These are phyloP conservation scores for Leccinum subrobustum DNA, from an alignment of 1,284 basidiomycete genomes.

Conservation along the genomic window DNA sequence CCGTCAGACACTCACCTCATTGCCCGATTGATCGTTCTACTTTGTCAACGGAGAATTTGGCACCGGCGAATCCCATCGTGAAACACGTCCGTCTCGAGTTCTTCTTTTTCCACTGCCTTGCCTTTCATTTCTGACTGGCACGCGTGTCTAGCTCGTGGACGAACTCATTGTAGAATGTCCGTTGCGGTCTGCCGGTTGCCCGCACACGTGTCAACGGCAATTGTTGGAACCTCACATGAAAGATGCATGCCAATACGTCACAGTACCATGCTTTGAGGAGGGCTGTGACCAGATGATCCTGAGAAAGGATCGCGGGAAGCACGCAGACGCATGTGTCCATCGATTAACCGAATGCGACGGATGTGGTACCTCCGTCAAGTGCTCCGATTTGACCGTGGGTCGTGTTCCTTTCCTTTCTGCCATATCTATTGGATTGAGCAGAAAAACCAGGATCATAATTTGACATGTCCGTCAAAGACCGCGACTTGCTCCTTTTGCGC, in stretches of 20 bases:
- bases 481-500: constrained; percentile 42
- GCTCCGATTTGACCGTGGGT: constrained; percentile 37
- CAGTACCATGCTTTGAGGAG: constrained; percentile 52
- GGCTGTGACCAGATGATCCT: constrained; percentile 45
- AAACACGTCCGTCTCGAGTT: constrained; percentile 57
- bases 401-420: neutral
- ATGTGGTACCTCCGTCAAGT: constrained; percentile 28
- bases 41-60: constrained; percentile 51
- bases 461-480: constrained; percentile 37
- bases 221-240: constrained; percentile 62
- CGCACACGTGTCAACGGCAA: constrained; percentile 67
- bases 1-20: constrained; percentile 59
- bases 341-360: constrained; percentile 38
- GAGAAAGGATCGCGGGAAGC: constrained; percentile 45
- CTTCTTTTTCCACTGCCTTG: constrained; percentile 14
- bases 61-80: constrained; percentile 65
- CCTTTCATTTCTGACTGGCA: constrained; percentile 16
- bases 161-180: constrained; percentile 78
- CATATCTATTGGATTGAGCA: constrained; percentile 2
- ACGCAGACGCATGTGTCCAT: constrained; percentile 36
- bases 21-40: constrained; percentile 84
- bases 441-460: constrained; percentile 36
- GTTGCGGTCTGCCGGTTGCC: constrained; percentile 58
- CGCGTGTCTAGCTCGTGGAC: constrained; percentile 67
- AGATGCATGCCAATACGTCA: constrained; percentile 57